phyloP scores from a whole-genome alignment of 768 basidiomycete genomes.

The Epithele typhae region DNA sequence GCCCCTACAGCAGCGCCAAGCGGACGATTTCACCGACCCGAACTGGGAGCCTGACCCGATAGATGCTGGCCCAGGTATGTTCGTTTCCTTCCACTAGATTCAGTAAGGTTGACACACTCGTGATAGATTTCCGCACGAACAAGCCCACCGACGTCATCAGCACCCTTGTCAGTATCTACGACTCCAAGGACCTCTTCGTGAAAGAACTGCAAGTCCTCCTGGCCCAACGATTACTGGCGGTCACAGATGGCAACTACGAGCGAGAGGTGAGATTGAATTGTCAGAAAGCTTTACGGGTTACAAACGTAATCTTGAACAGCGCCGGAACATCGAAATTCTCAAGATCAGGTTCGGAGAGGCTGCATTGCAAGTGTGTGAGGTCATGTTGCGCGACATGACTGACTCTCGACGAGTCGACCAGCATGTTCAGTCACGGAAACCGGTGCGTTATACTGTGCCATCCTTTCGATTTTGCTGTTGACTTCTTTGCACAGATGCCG shows the following conservation, averaged over 20 bases:
- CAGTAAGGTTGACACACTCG: not conserved
- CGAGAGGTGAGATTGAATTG: conserved; percentile 44
- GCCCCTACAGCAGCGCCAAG: conserved; percentile 67
- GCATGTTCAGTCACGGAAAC: conserved; percentile 73
- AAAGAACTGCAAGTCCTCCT: conserved; percentile 92
- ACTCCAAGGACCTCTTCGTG: conserved; percentile 93
- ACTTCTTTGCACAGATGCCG: conserved; percentile 41
- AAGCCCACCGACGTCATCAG: conserved; percentile 93
- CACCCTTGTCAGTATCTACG: conserved; percentile 95
- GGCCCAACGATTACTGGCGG: conserved; percentile 78
- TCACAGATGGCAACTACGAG: conserved; percentile 77
- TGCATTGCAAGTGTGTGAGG: conserved; percentile 91
- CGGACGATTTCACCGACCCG: conserved; percentile 86
- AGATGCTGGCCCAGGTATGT: conserved; percentile 89
- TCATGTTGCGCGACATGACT: conserved; percentile 97
- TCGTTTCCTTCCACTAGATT: no score
- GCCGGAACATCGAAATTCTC: conserved; percentile 88
- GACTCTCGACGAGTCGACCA: conserved; percentile 88
- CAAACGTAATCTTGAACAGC: conserved; percentile 37
- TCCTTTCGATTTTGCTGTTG: not conserved
- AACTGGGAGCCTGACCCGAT: conserved; percentile 96
- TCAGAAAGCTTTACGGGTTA: not conserved
- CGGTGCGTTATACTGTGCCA: conserved; percentile 39
- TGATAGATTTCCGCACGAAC: conserved; percentile 81
- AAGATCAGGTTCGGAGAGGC: conserved; percentile 95